Percentiles rank a stretch among this genome's conserved stretches.
Conservation (phyloP, 2,329 filamentous ascomycete species). For the Setomelanomma holmii region DNA sequence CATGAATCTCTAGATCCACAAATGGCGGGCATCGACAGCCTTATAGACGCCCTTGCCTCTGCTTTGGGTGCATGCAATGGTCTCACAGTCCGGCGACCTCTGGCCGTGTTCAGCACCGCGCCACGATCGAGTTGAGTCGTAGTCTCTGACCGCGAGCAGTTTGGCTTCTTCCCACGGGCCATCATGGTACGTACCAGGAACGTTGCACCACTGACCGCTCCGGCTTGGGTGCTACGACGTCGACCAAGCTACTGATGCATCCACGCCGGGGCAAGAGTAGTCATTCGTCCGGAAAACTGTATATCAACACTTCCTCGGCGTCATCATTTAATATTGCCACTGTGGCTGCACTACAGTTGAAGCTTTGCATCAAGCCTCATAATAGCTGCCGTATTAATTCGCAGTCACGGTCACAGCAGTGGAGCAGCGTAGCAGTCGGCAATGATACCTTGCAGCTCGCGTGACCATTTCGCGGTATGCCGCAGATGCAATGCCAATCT, state of each 20-base stretch:
- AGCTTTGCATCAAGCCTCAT: too few species aligned
- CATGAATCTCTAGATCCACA: constrained; percentile 3
- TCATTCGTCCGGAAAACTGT: too few species aligned
- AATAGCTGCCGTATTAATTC: too few species aligned
- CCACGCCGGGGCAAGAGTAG: not conserved
- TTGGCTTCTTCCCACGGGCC: constrained; percentile 21
- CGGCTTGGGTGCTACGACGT: constrained; percentile 19
- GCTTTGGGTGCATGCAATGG: constrained; percentile 20
- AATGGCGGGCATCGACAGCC: constrained; percentile 12
- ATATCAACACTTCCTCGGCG: too few species aligned
- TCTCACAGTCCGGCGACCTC: constrained; percentile 33
- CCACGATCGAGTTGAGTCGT: not conserved
- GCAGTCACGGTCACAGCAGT: too few species aligned
- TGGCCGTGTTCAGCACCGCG: constrained; percentile 21
- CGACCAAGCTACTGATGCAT: not conserved
- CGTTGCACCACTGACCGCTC: constrained; percentile 35
- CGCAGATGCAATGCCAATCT: not conserved
- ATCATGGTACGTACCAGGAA: constrained; percentile 24
- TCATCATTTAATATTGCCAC: too few species aligned
- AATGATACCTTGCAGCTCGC: constrained; percentile 29
- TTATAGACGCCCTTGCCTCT: constrained; percentile 15
- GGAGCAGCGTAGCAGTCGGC: constrained; percentile 16
- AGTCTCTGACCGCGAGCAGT: constrained; percentile 14
- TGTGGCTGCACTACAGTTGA: not conserved
- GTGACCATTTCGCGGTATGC: constrained; percentile 16